Percentiles rank a stretch among this genome's conserved stretches.
These are phyloP conservation scores for Phytopythium vexans DNA, from an alignment of 352 stramenopile species.

Conservation along the genomic window DNA sequence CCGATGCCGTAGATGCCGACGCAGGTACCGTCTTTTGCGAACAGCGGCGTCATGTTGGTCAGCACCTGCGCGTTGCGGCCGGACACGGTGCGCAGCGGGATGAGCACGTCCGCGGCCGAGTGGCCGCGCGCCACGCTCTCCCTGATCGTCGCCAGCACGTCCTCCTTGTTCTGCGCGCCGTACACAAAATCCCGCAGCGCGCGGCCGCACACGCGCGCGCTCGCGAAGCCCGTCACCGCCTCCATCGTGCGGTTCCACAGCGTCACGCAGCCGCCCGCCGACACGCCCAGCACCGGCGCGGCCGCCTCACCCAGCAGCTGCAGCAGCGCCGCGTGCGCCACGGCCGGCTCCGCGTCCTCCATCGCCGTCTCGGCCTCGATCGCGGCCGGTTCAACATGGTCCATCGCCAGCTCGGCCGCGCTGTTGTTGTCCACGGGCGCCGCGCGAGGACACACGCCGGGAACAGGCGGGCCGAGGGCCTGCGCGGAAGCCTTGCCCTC, in stretches of 20 bases:
- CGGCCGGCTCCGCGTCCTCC: background rate
- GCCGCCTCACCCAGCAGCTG: constrained; percentile 61
- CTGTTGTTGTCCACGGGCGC: too few species aligned
- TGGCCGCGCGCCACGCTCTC: constrained; percentile 19
- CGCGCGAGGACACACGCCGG: too few species aligned
- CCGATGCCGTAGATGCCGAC: constrained; percentile 59
- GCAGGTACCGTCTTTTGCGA: constrained; percentile 33
- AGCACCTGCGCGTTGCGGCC: constrained; percentile 45
- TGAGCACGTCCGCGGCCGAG: constrained; percentile 47
- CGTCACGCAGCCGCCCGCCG: constrained; percentile 42
- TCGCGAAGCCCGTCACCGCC: constrained; percentile 53
- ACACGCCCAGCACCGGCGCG: constrained; percentile 59
- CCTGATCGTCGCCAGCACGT: constrained; percentile 26
- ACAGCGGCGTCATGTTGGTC: constrained; percentile 50
- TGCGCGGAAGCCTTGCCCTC: too few species aligned
- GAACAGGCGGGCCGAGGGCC: too few species aligned
- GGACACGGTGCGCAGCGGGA: constrained; percentile 41
- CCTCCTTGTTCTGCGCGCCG: constrained; percentile 20
- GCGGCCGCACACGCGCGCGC: constrained; percentile 31
- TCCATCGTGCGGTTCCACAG: constrained; percentile 64
- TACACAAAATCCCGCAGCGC: constrained; percentile 60
- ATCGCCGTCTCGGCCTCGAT: too few species aligned
- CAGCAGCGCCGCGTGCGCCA: constrained; percentile 15
- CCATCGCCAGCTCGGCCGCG: too few species aligned
- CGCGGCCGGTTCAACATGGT: too few species aligned